Evolutionary conservation across 2,329 filamentous ascomycete genomes (phyloP).

Genomic region (Knoxdaviesia proteae): DNA sequence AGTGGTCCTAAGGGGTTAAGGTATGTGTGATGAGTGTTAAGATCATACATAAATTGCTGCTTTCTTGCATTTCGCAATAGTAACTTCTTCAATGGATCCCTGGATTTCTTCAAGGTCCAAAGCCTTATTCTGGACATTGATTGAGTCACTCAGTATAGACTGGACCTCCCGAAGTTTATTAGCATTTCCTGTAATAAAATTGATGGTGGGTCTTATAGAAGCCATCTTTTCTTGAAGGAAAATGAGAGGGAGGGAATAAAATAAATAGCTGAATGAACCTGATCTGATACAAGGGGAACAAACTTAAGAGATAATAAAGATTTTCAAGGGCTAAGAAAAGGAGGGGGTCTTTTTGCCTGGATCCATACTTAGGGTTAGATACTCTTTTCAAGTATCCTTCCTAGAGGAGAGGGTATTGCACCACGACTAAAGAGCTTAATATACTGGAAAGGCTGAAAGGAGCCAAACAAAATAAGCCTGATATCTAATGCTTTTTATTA

Average conservation of each 20-base stretch:
- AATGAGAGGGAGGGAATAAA: too few relatives aligned
- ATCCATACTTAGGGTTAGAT: too few relatives aligned
- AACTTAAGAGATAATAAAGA: too few relatives aligned
- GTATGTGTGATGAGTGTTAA: not conserved
- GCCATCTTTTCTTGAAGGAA: conserved; percentile 14
- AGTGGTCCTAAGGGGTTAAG: not conserved
- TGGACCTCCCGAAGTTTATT: conserved; percentile 86
- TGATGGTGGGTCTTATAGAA: conserved; percentile 24
- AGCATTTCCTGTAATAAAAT: conserved; percentile 92
- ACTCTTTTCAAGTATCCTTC: too few relatives aligned
- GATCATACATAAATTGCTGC: conserved; percentile 53
- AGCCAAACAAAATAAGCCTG: not conserved
- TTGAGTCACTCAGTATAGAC: conserved; percentile 57
- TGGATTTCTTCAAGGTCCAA: conserved; percentile 80
- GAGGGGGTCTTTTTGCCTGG: too few relatives aligned
- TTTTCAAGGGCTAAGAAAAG: too few relatives aligned
- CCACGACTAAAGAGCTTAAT: too few relatives aligned
- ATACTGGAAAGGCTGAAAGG: too few relatives aligned
- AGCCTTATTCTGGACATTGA: conserved; percentile 52
- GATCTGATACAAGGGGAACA: too few relatives aligned
- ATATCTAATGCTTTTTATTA: conserved; percentile 10
- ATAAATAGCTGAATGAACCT: too few relatives aligned
- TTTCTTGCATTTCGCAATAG: conserved; percentile 62
- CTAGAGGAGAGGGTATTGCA: too few relatives aligned
- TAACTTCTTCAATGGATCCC: conserved; percentile 81